Evolutionary conservation across 2,329 filamentous ascomycete species (phyloP), one percentile per base, ranked within the genome.

Genomic region (Aquanectria penicillioides): DNA sequence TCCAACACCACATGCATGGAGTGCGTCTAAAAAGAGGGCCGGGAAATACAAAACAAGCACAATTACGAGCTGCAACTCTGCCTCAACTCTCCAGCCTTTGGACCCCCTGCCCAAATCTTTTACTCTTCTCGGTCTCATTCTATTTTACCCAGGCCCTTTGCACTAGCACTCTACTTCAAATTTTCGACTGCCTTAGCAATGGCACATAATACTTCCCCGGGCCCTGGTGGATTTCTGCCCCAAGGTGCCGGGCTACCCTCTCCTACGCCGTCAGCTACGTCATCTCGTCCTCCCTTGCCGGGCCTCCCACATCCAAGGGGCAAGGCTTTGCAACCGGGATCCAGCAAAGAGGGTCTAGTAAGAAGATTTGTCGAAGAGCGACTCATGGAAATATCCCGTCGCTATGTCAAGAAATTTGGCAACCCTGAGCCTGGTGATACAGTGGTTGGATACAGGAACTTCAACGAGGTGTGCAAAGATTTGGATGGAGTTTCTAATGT

Each of bases 401-500:
- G 85, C 31, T 89, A 84, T 54, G 80, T 87, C 36, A 89, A 88
- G 75, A 88, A 87, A 67, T 83, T 83, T 52, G 79, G 80, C 36
- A 71, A 76, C 1, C 71, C 77, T 0, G 77, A 81, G 31, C 77
- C 77, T 3, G 77, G 69, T 5, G 83, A 86, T 57, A 75, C 80
- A 11, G 74, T 84, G 2, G 71, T 78, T 2, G 85, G 84, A 18
- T 88, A 86, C 70, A 75, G 80, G 51, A 85, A 77, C 48, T 91
- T 94, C 73, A 81, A 79, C 46, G 89, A 94, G 69, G 84, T 93
- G 5, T 92, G 87, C 51, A 85, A 80, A 55, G 93, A 97, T 69
- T 75, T 97, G 1, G 90, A 94, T 54, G 82, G 83, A 6, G 73
- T 97, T 11, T 78, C 97, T 13, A 90, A 96, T 73, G 84, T 96